A percentile compares a stretch with the other conserved stretches of the same genome.
These are phyloP conservation scores for Recurvomyces mirabilis DNA, from an alignment of 495 filamentous ascomycete species.

Conservation along the genomic window DNA sequence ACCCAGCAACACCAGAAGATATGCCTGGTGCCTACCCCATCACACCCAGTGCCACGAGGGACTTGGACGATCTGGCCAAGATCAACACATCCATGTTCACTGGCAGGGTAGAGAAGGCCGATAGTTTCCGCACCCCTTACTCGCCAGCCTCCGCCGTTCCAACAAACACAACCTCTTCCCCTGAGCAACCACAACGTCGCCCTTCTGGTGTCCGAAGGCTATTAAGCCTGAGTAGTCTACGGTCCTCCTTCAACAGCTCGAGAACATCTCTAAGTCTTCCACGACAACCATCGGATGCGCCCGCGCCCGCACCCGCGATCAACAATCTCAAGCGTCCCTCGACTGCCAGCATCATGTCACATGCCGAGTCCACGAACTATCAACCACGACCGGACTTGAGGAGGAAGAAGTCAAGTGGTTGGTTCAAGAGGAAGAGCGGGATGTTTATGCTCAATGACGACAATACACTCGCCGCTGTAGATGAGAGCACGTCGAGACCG, in stretches of 20 bases:
- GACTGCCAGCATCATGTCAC: conserved; percentile 10
- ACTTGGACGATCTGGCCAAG: neutral
- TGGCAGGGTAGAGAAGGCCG: conserved; percentile 2
- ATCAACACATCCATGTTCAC: neutral
- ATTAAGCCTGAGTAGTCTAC: conserved; percentile 18
- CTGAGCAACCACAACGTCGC: conserved; percentile 14
- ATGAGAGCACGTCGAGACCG: conserved; percentile 11
- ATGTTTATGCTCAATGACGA: conserved; percentile 15
- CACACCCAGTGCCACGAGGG: conserved; percentile 1
- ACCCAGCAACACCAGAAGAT: conserved; percentile 27
- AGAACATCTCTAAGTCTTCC: conserved; percentile 10
- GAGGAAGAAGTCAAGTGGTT: conserved; percentile 14
- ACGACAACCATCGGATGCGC: neutral
- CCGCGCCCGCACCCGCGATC: too few relatives aligned
- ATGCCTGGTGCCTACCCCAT: conserved; percentile 10
- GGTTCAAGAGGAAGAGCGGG: conserved; percentile 29
- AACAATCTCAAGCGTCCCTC: conserved; percentile 11
- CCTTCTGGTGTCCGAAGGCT: conserved; percentile 28
- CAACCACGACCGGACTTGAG: conserved; percentile 7
- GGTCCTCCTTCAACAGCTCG: conserved; percentile 20
- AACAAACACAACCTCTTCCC: conserved; percentile 1
- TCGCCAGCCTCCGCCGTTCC: conserved; percentile 20
- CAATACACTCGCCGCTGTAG: conserved; percentile 12
- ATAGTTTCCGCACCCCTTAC: conserved; percentile 13
- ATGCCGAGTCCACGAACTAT: conserved; percentile 3